These are phyloP conservation scores for Forsythia suspensa DNA, from an alignment of 257 asterid genomes.

Conservation along the genomic window DNA sequence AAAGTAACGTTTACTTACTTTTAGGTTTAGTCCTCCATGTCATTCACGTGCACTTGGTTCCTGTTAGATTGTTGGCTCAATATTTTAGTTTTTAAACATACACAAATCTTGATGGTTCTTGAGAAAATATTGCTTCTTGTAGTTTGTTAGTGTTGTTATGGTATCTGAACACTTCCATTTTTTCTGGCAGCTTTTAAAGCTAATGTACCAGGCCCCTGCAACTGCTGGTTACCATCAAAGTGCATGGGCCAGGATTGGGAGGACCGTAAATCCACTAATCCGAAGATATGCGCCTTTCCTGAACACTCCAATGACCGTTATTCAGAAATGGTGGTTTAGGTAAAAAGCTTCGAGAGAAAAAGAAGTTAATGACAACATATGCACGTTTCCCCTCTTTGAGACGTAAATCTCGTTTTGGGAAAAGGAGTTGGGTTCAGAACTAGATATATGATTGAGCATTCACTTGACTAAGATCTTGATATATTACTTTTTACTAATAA, in stretches of 20 bases:
- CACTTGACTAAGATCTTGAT: conserved; percentile 3
- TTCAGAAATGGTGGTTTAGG: conserved; percentile 92
- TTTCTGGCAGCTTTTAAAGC: conserved; percentile 71
- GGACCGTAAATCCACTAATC: conserved; percentile 56
- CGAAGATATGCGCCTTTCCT: conserved; percentile 74
- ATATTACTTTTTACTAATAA: neutral
- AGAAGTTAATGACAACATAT: neutral
- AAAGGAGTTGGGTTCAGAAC: conserved; percentile 13
- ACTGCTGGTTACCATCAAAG: conserved; percentile 88
- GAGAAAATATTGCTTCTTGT: neutral
- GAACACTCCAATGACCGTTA: conserved; percentile 62
- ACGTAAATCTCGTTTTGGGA: conserved; percentile 23
- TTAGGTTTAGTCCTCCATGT: neutral
- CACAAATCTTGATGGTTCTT: neutral
- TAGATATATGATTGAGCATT: neutral
- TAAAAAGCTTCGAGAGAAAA: conserved; percentile 33
- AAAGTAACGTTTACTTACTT: neutral
- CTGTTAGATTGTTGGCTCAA: neutral
- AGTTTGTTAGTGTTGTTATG: neutral
- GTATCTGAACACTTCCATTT: neutral
- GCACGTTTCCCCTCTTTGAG: conserved; percentile 9
- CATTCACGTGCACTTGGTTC: neutral
- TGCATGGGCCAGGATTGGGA: conserved; percentile 83
- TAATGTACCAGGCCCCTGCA: conserved; percentile 92
- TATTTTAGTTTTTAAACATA: neutral